phyloP scores from a whole-genome alignment of 2,329 filamentous ascomycete species.

The Plectosphaerella cucumerina region DNA sequence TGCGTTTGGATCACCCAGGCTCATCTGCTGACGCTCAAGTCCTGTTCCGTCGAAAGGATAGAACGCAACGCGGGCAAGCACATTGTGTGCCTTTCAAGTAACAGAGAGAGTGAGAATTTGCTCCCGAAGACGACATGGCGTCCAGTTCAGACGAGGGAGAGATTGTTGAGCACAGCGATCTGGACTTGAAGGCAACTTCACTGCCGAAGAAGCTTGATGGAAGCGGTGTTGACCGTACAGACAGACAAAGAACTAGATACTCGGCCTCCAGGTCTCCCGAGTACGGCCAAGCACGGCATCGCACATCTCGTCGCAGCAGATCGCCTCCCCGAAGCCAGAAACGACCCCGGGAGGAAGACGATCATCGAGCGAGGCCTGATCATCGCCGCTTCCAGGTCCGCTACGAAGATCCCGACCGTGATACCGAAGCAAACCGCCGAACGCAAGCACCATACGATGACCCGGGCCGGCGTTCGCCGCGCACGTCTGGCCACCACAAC shows the following conservation, averaged over 20 bases:
- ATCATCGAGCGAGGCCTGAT: constrained; percentile 44
- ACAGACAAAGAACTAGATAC: constrained; percentile 68
- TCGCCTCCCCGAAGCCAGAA: constrained; percentile 63
- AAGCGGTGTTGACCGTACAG: constrained; percentile 86
- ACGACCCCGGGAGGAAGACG: constrained; percentile 60
- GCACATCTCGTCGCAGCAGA: constrained; percentile 42
- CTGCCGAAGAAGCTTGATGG: constrained; percentile 67
- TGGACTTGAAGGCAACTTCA: constrained; percentile 79
- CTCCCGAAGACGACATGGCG: constrained; percentile 11
- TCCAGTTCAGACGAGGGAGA: constrained; percentile 82
- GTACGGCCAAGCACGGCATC: constrained; percentile 39
- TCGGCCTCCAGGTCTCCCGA: constrained; percentile 54
- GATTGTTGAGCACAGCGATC: constrained; percentile 69
- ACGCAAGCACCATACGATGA: constrained; percentile 51
- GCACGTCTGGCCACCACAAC: constrained; percentile 37
- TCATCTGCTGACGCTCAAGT: too few species aligned
- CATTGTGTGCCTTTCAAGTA: not conserved
- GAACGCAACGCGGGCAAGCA: not conserved
- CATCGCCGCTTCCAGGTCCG: constrained; percentile 56
- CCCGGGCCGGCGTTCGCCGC: constrained; percentile 46
- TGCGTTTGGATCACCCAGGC: too few species aligned
- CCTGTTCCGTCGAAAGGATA: too few species aligned
- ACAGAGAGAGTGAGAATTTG: not conserved
- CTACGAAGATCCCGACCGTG: constrained; percentile 53
- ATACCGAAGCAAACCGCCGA: constrained; percentile 35